Conservation (phyloP, 257 asterid species). For the Penstemon newberryi region DNA sequence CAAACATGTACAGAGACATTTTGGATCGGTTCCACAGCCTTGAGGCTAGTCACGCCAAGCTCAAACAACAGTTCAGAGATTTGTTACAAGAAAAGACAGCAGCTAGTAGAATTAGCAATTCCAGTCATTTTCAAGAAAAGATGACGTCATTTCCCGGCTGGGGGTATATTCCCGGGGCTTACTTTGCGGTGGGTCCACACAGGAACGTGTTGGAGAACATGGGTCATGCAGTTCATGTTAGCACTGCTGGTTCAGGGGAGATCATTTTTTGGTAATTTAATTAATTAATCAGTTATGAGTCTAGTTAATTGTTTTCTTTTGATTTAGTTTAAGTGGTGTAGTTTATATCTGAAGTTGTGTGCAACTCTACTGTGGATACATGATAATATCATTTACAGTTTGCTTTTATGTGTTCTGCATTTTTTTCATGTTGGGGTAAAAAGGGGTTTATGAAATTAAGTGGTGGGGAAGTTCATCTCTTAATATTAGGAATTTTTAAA, state of each 20-base stretch:
- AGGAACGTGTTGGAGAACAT: conserved; percentile 48
- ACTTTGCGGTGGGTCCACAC: conserved; percentile 43
- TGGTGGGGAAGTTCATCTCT: neutral
- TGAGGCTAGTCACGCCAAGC: conserved; percentile 55
- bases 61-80: conserved; percentile 45
- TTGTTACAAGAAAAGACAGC: conserved; percentile 39
- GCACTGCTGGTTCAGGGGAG: conserved; percentile 47
- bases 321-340: conserved; percentile 3
- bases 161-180: conserved; percentile 40
- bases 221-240: conserved; percentile 68
- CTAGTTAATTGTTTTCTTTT: neutral
- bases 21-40: conserved; percentile 48
- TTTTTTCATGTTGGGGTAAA: neutral
- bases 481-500: too few species aligned
- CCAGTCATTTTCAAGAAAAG: conserved; percentile 4
- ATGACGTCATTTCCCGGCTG: conserved; percentile 34
- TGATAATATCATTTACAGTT: too few species aligned
- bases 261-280: conserved; percentile 53
- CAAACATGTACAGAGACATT: conserved; percentile 23
- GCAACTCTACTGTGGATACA: too few species aligned
- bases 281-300: neutral
- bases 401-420: too few species aligned
- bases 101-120: conserved; percentile 16
- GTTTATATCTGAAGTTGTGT: neutral
- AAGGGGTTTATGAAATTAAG: conserved; percentile 8